Evolutionary conservation across 306 rosid species (phyloP).

Genomic region (Mimosa bimucronata): DNA sequence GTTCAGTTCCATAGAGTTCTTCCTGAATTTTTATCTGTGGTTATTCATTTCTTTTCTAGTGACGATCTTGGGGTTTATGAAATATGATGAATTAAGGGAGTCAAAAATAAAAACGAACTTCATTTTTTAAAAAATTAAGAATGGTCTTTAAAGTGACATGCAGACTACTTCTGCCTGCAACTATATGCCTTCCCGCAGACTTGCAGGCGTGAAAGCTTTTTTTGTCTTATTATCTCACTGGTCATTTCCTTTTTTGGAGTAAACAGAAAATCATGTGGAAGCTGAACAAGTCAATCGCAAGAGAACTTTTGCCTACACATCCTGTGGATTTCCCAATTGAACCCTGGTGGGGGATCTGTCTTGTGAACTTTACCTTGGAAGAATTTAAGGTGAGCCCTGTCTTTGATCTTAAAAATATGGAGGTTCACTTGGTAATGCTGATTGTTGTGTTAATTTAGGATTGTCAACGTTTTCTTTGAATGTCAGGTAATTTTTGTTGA

Average conservation of each 20-base stretch:
- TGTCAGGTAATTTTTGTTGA: slow-evolving; percentile 28
- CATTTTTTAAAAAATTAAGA: not conserved
- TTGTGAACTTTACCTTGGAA: slow-evolving; percentile 97
- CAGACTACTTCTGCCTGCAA: not conserved
- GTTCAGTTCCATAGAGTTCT: not conserved
- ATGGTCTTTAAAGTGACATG: not conserved
- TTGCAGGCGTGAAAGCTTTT: not conserved
- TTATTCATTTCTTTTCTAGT: not conserved
- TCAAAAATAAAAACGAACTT: not conserved
- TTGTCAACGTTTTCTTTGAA: slow-evolving; percentile 30
- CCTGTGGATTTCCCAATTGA: slow-evolving; percentile 94
- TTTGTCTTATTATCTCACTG: slow-evolving; percentile 36
- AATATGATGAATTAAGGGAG: slow-evolving; percentile 29
- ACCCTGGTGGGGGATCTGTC: slow-evolving; percentile 99
- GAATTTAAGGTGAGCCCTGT: slow-evolving; percentile 85
- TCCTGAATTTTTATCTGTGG: not conserved
- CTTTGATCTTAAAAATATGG: slow-evolving; percentile 26
- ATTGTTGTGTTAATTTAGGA: slow-evolving; percentile 22
- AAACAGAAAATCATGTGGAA: slow-evolving; percentile 99
- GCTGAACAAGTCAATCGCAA: slow-evolving; percentile 97
- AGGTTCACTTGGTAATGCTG: slow-evolving; percentile 26
- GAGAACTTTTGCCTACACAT: slow-evolving; percentile 85
- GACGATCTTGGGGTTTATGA: slow-evolving; percentile 9
- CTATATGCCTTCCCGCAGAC: not conserved
- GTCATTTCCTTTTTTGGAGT: slow-evolving; percentile 52